Evolutionary conservation across 2,329 filamentous ascomycete genomes (phyloP).

Genomic region (Graphilbum fragrans): DNA sequence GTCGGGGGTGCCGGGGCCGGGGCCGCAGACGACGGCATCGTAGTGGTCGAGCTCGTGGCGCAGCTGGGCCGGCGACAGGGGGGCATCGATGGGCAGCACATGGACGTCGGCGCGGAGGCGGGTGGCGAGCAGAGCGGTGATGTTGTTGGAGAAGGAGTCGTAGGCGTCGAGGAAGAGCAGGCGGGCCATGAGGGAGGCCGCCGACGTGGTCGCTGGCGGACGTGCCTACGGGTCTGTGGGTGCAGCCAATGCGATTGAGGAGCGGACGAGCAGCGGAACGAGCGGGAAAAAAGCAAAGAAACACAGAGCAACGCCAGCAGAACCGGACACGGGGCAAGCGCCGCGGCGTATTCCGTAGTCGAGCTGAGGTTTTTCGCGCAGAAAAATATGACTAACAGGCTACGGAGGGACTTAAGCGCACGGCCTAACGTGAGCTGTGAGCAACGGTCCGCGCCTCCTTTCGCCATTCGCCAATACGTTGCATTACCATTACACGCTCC

Average conservation of each 20-base stretch:
- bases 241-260: too few relatives aligned
- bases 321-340: too few relatives aligned
- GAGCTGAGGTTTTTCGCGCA: too few relatives aligned
- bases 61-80: slow-evolving; percentile 31
- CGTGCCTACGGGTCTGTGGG: background rate
- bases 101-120: slow-evolving; percentile 56
- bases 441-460: too few relatives aligned
- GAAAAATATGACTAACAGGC: too few relatives aligned
- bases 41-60: slow-evolving; percentile 45
- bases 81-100: slow-evolving; percentile 60
- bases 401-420: too few relatives aligned
- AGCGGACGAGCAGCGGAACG: background rate
- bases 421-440: too few relatives aligned
- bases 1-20: slow-evolving; percentile 74
- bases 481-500: background rate
- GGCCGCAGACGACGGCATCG: slow-evolving; percentile 80
- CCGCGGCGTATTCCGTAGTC: too few relatives aligned
- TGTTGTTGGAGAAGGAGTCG: slow-evolving; percentile 95
- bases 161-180: slow-evolving; percentile 92
- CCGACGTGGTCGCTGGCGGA: background rate
- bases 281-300: background rate
- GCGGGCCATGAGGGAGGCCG: background rate
- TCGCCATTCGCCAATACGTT: too few relatives aligned
- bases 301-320: background rate
- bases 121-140: slow-evolving; percentile 67